A percentile compares a stretch with the other conserved stretches of the same genome.
phyloP scores from a whole-genome alignment of 1,284 basidiomycete species.

The Rhodotorula sp. region DNA sequence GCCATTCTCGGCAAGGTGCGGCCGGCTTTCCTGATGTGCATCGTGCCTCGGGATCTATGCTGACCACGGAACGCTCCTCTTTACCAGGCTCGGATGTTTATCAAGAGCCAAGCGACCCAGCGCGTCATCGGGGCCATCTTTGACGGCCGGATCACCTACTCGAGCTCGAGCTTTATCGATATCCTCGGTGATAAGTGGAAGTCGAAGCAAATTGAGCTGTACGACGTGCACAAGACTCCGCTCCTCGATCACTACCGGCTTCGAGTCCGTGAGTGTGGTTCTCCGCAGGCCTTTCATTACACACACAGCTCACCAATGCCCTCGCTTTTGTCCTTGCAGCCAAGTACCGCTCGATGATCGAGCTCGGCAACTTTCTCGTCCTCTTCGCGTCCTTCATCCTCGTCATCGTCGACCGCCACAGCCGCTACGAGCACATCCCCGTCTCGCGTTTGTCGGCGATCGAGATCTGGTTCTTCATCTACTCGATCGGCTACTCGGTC shows the following conservation, averaged over 20 bases:
- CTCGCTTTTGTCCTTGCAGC: background rate
- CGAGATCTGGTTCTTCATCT: constrained; percentile 46
- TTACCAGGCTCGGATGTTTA: constrained; percentile 22
- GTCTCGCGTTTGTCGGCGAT: constrained; percentile 14
- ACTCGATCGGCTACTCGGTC: constrained; percentile 45
- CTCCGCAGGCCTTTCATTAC: background rate
- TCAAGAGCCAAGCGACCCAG: constrained; percentile 40
- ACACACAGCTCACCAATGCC: background rate
- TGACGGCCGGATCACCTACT: constrained; percentile 45
- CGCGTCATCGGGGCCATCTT: constrained; percentile 44
- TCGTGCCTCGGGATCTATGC: background rate
- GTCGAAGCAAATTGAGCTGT: constrained; percentile 49
- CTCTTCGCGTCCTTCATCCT: constrained; percentile 49
- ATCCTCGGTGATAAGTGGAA: constrained; percentile 51
- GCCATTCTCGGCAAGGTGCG: constrained; percentile 38
- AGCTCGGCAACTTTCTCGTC: constrained; percentile 44
- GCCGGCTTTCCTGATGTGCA: background rate
- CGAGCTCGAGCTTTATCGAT: constrained; percentile 43
- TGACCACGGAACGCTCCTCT: background rate
- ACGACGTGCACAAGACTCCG: constrained; percentile 49
- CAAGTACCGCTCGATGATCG: constrained; percentile 39
- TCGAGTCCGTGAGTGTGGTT: constrained; percentile 41
- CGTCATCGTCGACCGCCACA: constrained; percentile 46
- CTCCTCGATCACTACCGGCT: constrained; percentile 52
- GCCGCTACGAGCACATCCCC: constrained; percentile 27